Percentiles rank a stretch among this genome's conserved stretches.
phyloP scores from a whole-genome alignment of 805 yeast species.

The Ogataea henricii region DNA sequence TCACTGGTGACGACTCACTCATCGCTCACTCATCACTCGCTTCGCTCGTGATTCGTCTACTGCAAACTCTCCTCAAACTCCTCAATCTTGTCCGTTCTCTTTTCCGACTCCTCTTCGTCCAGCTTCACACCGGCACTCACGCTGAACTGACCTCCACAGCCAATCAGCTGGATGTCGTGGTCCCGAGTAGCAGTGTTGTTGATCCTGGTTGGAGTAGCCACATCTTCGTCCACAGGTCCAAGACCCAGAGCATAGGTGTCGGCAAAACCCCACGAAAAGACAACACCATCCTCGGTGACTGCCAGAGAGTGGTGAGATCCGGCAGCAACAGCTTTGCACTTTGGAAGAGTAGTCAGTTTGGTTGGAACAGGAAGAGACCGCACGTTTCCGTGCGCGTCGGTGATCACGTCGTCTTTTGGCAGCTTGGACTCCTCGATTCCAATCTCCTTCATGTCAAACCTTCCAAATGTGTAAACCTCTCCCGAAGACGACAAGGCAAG shows the following conservation, averaged over 20 bases:
- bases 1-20: too few species aligned
- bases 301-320: constrained; percentile 96
- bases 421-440: constrained; percentile 71
- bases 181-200: constrained; percentile 90
- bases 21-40: too few species aligned
- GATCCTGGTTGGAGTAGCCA: constrained; percentile 84
- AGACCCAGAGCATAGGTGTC: constrained; percentile 96
- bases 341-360: constrained; percentile 57
- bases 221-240: constrained; percentile 82
- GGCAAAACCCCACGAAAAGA: constrained; percentile 97
- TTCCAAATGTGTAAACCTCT: constrained; percentile 81
- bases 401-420: constrained; percentile 68
- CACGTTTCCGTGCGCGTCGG: constrained; percentile 76
- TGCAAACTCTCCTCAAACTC: constrained; percentile 44
- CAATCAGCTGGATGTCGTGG: constrained; percentile 67
- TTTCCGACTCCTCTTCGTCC: constrained; percentile 53
- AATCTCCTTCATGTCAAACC: constrained; percentile 90
- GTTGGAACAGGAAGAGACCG: constrained; percentile 89
- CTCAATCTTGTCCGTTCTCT: constrained; percentile 52
- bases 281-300: constrained; percentile 77
- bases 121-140: constrained; percentile 78
- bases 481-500: constrained; percentile 74
- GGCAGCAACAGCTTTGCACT: constrained; percentile 61
- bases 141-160: constrained; percentile 98
- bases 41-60: too few species aligned